Percentiles rank a stretch among this genome's conserved stretches.
These are phyloP conservation scores for Gaultheria prostrata DNA, from an alignment of 148 eudicot genomes.

Conservation along the genomic window DNA sequence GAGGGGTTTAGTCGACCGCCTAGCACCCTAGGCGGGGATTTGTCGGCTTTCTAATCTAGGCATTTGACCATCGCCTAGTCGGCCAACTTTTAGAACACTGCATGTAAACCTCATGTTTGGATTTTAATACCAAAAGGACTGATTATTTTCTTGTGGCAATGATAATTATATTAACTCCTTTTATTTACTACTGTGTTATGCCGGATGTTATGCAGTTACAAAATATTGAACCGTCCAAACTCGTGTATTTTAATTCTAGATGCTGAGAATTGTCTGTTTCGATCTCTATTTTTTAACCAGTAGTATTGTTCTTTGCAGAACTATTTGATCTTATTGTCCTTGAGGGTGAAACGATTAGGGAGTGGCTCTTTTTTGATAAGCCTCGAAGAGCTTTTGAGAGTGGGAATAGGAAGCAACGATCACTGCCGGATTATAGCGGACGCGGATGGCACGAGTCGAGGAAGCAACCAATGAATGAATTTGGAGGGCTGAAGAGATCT, in stretches of 20 bases:
- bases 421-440: slow-evolving; percentile 93
- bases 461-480: slow-evolving; percentile 91
- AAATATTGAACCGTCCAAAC: neutral
- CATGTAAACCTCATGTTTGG: neutral
- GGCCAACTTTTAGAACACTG: no score
- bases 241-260: neutral
- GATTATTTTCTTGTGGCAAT: neutral
- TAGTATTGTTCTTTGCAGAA: slow-evolving; percentile 44
- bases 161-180: neutral
- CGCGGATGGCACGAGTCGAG: slow-evolving; percentile 99
- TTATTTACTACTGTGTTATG: neutral
- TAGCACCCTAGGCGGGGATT: no score
- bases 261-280: neutral
- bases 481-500: slow-evolving; percentile 81
- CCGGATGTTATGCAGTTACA: neutral
- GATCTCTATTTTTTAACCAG: neutral
- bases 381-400: slow-evolving; percentile 99
- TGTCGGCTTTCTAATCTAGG: no score
- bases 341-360: slow-evolving; percentile 86
- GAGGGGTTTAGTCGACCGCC: no score
- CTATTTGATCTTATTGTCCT: slow-evolving; percentile 78
- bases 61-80: no score
- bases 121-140: neutral
- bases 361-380: slow-evolving; percentile 97
- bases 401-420: slow-evolving; percentile 92